Evolutionary conservation across 345 rosid species (phyloP).

Genomic region (Eucalyptus cloeziana): DNA sequence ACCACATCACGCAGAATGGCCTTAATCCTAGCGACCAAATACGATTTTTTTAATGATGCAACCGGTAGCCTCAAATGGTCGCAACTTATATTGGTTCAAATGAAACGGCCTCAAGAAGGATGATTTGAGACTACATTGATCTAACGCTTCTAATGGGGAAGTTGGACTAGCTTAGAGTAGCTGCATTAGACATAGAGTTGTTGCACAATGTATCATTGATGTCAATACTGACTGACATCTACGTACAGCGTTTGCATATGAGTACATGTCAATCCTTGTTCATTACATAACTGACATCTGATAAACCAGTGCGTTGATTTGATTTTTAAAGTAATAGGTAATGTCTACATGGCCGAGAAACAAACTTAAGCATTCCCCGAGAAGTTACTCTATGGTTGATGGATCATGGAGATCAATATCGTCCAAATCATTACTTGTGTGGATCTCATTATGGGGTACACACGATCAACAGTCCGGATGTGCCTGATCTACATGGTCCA

Average conservation of each 20-base stretch:
- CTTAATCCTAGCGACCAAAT: background rate
- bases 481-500: background rate
- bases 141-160: background rate
- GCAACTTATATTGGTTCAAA: too few relatives aligned
- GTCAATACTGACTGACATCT: too few relatives aligned
- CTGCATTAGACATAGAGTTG: background rate
- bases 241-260: background rate
- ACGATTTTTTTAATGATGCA: fast-evolving
- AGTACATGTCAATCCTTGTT: background rate
- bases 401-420: background rate
- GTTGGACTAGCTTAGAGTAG: background rate
- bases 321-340: background rate
- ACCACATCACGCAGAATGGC: background rate
- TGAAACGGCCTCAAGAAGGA: too few relatives aligned
- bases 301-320: background rate
- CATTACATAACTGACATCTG: background rate
- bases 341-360: background rate
- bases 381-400: background rate
- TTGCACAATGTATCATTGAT: background rate
- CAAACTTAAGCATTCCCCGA: background rate
- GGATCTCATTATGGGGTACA: background rate
- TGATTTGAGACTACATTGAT: too few relatives aligned
- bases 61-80: too few relatives aligned
- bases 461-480: background rate
- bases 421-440: background rate